These are phyloP conservation scores for Annulohypoxylon stygium DNA, from an alignment of 495 filamentous ascomycete genomes.

Conservation along the genomic window DNA sequence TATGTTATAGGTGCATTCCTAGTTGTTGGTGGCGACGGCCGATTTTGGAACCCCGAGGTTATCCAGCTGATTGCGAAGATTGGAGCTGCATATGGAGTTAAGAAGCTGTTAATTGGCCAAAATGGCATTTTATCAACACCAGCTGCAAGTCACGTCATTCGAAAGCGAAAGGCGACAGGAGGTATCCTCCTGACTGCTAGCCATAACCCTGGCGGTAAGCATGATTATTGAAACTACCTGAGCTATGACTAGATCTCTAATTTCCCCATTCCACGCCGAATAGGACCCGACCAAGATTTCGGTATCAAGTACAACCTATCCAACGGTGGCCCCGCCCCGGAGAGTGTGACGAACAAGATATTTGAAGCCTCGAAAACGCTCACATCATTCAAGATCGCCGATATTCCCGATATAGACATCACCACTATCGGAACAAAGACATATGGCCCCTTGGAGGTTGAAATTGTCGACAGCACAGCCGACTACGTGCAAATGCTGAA, in stretches of 20 bases:
- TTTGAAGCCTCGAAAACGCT: slow-evolving; percentile 89
- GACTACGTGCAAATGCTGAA: slow-evolving; percentile 97
- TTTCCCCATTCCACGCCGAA: slow-evolving; percentile 19
- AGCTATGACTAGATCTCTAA: slow-evolving; percentile 18
- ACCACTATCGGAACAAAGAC: slow-evolving; percentile 82
- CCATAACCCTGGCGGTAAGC: slow-evolving; percentile 96
- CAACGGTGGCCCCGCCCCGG: slow-evolving; percentile 95
- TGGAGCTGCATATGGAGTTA: slow-evolving; percentile 94
- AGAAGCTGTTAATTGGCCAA: slow-evolving; percentile 97
- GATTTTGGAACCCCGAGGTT: slow-evolving; percentile 96
- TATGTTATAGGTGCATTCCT: slow-evolving; percentile 74
- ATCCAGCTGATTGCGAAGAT: slow-evolving; percentile 98
- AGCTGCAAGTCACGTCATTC: slow-evolving; percentile 93
- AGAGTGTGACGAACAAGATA: slow-evolving; percentile 97
- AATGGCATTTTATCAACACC: slow-evolving; percentile 96
- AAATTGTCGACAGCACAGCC: slow-evolving; percentile 90
- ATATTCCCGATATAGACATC: slow-evolving; percentile 89
- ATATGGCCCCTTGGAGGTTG: slow-evolving; percentile 89
- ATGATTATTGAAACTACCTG: background rate
- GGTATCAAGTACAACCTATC: slow-evolving; percentile 99
- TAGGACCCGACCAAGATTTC: slow-evolving; percentile 93
- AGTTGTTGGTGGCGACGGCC: slow-evolving; percentile 97
- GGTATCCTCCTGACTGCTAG: slow-evolving; percentile 97
- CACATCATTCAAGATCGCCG: slow-evolving; percentile 89
- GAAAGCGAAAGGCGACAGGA: slow-evolving; percentile 92